Conservation (phyloP, 2,329 filamentous ascomycete species). For the Clathrospora elynae region DNA sequence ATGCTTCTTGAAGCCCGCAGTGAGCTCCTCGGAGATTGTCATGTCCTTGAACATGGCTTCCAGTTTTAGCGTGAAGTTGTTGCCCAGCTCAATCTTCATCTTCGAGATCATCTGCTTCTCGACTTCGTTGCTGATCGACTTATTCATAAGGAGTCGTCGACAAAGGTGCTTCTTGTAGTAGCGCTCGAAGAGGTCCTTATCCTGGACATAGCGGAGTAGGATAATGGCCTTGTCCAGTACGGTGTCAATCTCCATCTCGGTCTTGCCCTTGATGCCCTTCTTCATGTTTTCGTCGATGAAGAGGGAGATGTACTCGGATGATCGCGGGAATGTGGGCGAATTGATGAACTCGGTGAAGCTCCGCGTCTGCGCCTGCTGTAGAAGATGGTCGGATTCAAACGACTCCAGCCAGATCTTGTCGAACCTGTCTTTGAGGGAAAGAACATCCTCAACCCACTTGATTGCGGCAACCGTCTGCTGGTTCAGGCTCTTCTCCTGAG, state of each 20-base stretch:
- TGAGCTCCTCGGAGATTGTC: conserved; percentile 82
- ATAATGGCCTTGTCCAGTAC: conserved; percentile 89
- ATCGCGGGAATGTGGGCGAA: conserved; percentile 68
- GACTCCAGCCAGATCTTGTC: conserved; percentile 76
- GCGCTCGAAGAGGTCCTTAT: conserved; percentile 92
- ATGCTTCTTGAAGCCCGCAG: conserved; percentile 74
- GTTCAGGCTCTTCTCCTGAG: conserved; percentile 61
- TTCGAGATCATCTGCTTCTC: conserved; percentile 95
- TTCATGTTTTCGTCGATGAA: conserved; percentile 98
- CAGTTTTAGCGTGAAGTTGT: conserved; percentile 88
- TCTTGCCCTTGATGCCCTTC: conserved; percentile 90
- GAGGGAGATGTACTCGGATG: conserved; percentile 90
- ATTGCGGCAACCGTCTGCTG: conserved; percentile 86
- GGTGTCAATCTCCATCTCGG: conserved; percentile 80
- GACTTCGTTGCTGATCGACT: conserved; percentile 86
- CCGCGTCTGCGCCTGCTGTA: conserved; percentile 81
- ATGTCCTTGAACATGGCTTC: conserved; percentile 99
- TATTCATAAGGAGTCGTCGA: conserved; percentile 82
- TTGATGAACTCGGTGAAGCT: conserved; percentile 96
- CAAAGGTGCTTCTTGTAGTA: conserved; percentile 99
- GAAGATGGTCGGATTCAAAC: conserved; percentile 73
- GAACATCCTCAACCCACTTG: conserved; percentile 92
- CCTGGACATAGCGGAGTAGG: conserved; percentile 82
- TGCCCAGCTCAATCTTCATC: conserved; percentile 96
- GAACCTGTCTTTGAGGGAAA: conserved; percentile 86